A percentile compares a stretch with the other conserved stretches of the same genome.
phyloP scores from a whole-genome alignment of 768 basidiomycete species.

The Lactarius psammicola region DNA sequence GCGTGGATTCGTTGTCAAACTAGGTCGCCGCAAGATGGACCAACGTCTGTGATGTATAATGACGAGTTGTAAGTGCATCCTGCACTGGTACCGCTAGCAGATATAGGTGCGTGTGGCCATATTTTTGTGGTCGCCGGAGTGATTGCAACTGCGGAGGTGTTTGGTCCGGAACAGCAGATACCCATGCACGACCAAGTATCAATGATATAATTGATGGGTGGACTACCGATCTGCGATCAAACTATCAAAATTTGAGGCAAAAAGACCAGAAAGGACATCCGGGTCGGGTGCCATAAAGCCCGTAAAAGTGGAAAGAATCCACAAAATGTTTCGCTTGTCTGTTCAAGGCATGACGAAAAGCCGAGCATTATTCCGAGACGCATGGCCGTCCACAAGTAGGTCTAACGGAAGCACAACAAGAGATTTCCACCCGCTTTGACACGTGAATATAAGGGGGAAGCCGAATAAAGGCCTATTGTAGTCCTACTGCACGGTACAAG shows the following conservation, averaged over 20 bases:
- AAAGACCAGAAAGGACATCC: neutral
- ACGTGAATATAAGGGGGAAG: neutral
- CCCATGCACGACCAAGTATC: neutral
- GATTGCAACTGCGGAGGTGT: neutral
- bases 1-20: slow-evolving; percentile 12
- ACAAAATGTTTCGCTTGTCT: neutral
- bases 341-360: neutral
- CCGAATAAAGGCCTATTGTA: neutral
- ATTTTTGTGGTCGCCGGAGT: slow-evolving; percentile 9
- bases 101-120: neutral
- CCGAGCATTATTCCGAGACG: neutral
- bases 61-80: neutral
- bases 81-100: neutral
- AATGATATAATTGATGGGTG: neutral
- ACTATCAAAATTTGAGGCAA: neutral
- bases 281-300: neutral
- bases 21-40: neutral
- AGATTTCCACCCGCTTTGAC: neutral
- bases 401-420: neutral
- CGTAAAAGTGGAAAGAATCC: neutral
- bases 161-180: neutral
- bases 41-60: neutral
- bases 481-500: neutral
- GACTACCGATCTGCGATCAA: neutral
- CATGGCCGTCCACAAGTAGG: neutral